phyloP scores from a whole-genome alignment of 2,329 filamentous ascomycete species.

The Ceratocystis papillata region DNA sequence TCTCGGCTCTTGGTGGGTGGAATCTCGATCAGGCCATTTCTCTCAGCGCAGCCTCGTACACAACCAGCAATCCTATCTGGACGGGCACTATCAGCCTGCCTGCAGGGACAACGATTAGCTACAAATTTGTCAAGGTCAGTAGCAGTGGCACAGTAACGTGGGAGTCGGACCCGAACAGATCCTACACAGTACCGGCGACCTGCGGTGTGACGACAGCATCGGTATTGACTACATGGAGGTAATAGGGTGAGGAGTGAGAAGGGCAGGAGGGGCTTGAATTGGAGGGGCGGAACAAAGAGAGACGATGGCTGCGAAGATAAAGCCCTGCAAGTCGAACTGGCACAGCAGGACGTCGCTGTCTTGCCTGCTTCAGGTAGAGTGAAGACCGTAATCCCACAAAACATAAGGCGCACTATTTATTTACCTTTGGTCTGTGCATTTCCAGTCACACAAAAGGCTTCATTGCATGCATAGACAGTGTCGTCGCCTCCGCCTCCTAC shows the following conservation, averaged over 20 bases:
- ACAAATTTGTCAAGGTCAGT: constrained; percentile 52
- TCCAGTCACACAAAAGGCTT: neutral
- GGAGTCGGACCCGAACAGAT: constrained; percentile 44
- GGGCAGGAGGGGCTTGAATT: neutral
- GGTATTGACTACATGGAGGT: constrained; percentile 21
- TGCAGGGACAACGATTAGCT: constrained; percentile 44
- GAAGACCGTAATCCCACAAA: neutral
- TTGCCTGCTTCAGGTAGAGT: neutral
- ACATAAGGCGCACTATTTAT: neutral
- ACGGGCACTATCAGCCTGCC: constrained; percentile 40
- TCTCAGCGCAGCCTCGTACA: constrained; percentile 45
- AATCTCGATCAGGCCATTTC: constrained; percentile 37
- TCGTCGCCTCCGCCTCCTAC: too few species aligned
- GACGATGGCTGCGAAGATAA: neutral
- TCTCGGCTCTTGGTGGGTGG: constrained; percentile 34
- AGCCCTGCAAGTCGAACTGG: too few species aligned
- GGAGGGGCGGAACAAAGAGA: neutral
- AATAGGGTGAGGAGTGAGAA: neutral
- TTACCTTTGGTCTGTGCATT: constrained; percentile 1
- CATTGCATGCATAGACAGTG: neutral
- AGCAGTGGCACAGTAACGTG: constrained; percentile 41
- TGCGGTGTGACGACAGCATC: constrained; percentile 23
- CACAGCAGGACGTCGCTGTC: neutral
- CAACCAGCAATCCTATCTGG: constrained; percentile 45
- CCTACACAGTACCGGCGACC: constrained; percentile 28